Conservation (phyloP, 2,329 filamentous ascomycete genomes). For the Neofusicoccum cordaticola region DNA sequence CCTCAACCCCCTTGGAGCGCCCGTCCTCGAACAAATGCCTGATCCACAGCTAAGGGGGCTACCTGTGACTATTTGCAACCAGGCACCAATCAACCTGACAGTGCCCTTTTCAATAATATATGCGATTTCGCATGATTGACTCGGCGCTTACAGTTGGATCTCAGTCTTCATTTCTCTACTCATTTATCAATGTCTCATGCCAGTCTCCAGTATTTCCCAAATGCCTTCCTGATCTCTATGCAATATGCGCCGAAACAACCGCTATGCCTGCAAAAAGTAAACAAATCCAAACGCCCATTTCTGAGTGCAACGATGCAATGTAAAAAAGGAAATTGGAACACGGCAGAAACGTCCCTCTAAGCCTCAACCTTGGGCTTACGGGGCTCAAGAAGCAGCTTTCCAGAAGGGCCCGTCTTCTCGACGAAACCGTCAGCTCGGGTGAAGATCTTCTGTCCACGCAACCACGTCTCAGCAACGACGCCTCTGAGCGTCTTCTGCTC, state of each 20-base stretch:
- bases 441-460: constrained; percentile 75
- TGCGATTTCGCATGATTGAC: neutral
- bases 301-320: neutral
- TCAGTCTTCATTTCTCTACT: neutral
- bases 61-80: no score
- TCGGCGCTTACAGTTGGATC: neutral
- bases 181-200: neutral
- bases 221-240: neutral
- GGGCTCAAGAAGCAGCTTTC: constrained; percentile 52
- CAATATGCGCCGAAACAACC: neutral
- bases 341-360: neutral
- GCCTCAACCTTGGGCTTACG: constrained; percentile 25
- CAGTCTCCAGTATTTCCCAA: neutral
- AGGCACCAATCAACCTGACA: no score
- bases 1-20: no score
- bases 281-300: neutral
- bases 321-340: neutral
- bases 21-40: no score
- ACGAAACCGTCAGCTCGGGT: constrained; percentile 62
- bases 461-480: constrained; percentile 80
- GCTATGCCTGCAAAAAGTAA: neutral
- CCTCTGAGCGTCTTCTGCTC: constrained; percentile 76
- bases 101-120: no score
- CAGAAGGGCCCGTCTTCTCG: constrained; percentile 54
- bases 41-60: no score